Base-by-base conservation (phyloP, 148 eudicot species). In the Rhododendron ovatum region DNA sequence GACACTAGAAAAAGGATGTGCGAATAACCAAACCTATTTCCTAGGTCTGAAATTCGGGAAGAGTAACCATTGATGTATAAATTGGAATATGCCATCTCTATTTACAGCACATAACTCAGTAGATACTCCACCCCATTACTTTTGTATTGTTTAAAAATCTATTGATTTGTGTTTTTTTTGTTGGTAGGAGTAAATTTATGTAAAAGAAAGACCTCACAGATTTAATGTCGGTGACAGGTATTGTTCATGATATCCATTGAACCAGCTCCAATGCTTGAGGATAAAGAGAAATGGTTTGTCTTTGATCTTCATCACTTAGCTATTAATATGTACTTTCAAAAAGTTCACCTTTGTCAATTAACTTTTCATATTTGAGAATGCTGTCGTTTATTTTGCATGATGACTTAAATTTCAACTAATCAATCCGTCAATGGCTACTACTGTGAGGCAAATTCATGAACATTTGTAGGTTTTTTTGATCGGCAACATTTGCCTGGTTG, bases 181-280 rank as follows among this genome's bases (percentile, higher is more conserved):
- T 65, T 65, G 71, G 26, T 65, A 65, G 33, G 71, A 65, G 30
- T 65, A n/a, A 13, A n/a, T 65, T n/a, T 65, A 9, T 7, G 71
- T 65, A 63, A 61, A 18, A 85, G 83, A 50, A 83, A 77, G 17
- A 80, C 48, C 82, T 89, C 35, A 84, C 75, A 20, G 55, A 4
- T 63, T 53, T 47, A 4, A 3, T 55, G 61, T 50, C 13, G 87
- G 69, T 88, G 73, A 55, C 76, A 97, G 99, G 99, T 97, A 39
- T 88, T 97, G 86, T 97, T 97, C 92, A 97, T 97, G 99, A 97
- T 97, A 91, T 93, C 96, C 45, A 95, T 90, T 86, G 99, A 97
- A 90, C 99, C 99, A 48, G 99, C 99, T 86, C 99, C 99, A 80
- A 97, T 97, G 99, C 99, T 97, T 8, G 98, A 97, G 92, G 99